These are phyloP conservation scores for Serpula lacrymans DNA, from an alignment of 768 basidiomycete genomes.

Conservation along the genomic window DNA sequence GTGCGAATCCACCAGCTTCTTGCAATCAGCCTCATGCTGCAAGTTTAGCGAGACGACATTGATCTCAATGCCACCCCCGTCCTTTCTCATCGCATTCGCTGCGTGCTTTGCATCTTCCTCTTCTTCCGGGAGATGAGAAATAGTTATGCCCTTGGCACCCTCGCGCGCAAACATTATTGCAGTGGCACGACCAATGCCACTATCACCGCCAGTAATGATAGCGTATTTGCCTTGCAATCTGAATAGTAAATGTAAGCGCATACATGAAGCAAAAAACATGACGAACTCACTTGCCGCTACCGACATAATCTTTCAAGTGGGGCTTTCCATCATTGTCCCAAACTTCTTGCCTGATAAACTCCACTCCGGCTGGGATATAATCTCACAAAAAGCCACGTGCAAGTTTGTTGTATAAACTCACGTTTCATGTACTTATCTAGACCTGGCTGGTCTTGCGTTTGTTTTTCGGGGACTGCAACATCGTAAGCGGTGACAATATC, in stretches of 20 bases:
- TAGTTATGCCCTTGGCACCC: conserved; percentile 48
- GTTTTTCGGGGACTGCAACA: conserved; percentile 34
- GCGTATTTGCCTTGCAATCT: conserved; percentile 7
- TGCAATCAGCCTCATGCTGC: conserved; percentile 36
- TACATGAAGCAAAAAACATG: background rate
- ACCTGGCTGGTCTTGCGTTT: conserved; percentile 48
- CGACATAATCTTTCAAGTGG: conserved; percentile 47
- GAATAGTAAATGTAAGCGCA: background rate
- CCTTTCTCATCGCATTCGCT: conserved; percentile 19
- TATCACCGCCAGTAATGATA: conserved; percentile 34
- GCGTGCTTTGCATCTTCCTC: conserved; percentile 49
- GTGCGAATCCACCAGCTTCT: conserved; percentile 46
- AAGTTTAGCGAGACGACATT: conserved; percentile 36
- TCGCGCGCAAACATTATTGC: conserved; percentile 51
- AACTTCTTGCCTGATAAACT: conserved; percentile 39
- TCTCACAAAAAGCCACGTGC: background rate
- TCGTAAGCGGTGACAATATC: conserved; percentile 34
- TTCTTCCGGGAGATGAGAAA: conserved; percentile 55
- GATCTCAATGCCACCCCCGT: background rate
- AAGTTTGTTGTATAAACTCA: conserved; percentile 19
- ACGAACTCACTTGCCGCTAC: conserved; percentile 39
- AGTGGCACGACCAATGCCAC: conserved; percentile 50
- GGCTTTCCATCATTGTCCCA: conserved; percentile 54
- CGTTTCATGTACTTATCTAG: conserved; percentile 47
- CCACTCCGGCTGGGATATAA: conserved; percentile 27